Evolutionary conservation across 2,329 filamentous ascomycete species (phyloP).

Genomic region (Basipetospora chlamydospora): DNA sequence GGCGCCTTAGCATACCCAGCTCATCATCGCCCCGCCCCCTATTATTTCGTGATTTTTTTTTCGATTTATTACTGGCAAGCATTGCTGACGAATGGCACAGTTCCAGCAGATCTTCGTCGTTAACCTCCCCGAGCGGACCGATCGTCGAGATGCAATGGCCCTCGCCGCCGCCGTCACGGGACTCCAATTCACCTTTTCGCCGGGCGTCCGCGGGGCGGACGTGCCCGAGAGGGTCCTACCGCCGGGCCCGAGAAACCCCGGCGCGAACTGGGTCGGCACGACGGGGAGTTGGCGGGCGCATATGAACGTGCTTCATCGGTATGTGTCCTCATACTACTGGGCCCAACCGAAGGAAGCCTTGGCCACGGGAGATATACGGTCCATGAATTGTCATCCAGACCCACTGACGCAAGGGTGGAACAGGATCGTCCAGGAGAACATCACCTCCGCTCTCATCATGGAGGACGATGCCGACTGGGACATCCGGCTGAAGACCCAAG

Average conservation of each 20-base stretch:
- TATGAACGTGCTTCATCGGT: conserved; percentile 22
- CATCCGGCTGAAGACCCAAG: conserved; percentile 31
- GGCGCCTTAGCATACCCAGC: no score
- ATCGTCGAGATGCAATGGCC: conserved; percentile 34
- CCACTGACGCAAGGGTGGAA: no score
- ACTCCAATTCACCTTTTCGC: conserved; percentile 28
- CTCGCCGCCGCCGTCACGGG: conserved; percentile 30
- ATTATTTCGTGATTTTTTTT: background rate
- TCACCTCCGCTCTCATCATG: conserved; percentile 34
- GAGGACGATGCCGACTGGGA: conserved; percentile 48
- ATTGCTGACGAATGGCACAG: conserved; percentile 14
- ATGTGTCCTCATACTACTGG: conserved; percentile 3
- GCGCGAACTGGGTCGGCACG: conserved; percentile 2
- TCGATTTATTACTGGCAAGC: background rate
- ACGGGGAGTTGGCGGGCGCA: conserved; percentile 22
- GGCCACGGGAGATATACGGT: no score
- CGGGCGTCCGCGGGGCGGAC: conserved; percentile 25
- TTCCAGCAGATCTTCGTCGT: conserved; percentile 39
- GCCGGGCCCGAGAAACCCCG: conserved; percentile 1
- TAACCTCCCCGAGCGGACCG: conserved; percentile 32
- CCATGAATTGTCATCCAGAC: no score
- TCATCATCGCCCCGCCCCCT: background rate
- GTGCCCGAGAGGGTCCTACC: conserved; percentile 23
- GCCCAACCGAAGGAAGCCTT: no score
- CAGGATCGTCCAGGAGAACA: conserved; percentile 27